Conservation (phyloP, 2,329 filamentous ascomycete species). For the Talaromyces marneffei region DNA sequence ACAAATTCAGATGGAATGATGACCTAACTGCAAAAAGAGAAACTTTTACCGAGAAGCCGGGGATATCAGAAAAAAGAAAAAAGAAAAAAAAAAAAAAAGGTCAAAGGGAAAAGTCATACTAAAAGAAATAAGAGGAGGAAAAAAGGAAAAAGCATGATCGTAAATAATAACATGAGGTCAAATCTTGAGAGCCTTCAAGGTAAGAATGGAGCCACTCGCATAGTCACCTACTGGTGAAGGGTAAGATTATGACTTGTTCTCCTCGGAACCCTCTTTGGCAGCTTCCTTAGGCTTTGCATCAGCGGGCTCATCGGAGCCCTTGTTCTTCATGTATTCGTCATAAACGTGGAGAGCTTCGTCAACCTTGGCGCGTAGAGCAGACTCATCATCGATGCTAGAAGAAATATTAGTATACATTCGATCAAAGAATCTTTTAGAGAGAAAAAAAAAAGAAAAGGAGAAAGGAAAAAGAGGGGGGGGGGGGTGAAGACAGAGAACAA, state of each 20-base stretch:
- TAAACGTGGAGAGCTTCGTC: constrained; percentile 96
- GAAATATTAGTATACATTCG: constrained; percentile 16
- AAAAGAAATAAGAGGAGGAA: constrained; percentile 16
- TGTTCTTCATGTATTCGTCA: constrained; percentile 96
- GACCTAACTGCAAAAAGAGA: constrained; percentile 23
- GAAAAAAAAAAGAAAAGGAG: no score
- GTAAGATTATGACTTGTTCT: constrained; percentile 35
- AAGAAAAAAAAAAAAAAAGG: constrained; percentile 20
- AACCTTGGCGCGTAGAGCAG: constrained; percentile 87
- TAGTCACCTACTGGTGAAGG: constrained; percentile 12
- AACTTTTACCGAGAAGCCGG: constrained; percentile 35
- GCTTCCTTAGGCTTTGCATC: constrained; percentile 44
- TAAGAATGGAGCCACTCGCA: not conserved
- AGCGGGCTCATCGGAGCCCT: constrained; percentile 43
- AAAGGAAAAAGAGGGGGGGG: no score
- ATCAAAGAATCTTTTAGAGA: not conserved
- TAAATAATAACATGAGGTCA: constrained; percentile 15
- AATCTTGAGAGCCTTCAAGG: constrained; percentile 1
- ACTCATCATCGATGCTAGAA: constrained; percentile 82
- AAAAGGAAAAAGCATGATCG: constrained; percentile 12
- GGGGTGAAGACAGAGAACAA: no score
- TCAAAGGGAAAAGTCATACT: constrained; percentile 22
- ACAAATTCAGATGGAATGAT: constrained; percentile 1
- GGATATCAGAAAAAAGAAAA: constrained; percentile 37
- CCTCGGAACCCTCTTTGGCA: constrained; percentile 40